phyloP scores from a whole-genome alignment of 2,329 filamentous ascomycete genomes.

The Dothistroma septosporum region DNA sequence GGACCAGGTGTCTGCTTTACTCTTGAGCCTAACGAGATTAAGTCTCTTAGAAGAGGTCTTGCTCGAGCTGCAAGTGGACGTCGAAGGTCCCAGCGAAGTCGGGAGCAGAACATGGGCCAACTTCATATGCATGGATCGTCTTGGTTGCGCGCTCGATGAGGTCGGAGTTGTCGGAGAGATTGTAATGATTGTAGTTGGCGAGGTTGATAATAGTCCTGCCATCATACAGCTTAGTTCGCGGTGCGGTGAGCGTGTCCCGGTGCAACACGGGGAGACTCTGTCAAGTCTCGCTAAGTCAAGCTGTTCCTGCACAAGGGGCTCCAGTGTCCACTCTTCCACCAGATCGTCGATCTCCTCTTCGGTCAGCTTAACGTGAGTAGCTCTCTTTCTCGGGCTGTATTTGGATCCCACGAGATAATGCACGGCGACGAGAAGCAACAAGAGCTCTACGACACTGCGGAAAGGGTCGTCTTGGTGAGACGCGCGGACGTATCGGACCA shows the following conservation, averaged over 20 bases:
- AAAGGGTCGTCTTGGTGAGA: slow-evolving; percentile 97
- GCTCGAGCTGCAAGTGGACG: slow-evolving; percentile 93
- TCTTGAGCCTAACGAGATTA: too few species aligned
- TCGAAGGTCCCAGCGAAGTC: slow-evolving; percentile 98
- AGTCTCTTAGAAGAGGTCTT: too few species aligned
- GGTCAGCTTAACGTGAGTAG: slow-evolving; percentile 71
- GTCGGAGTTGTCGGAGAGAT: slow-evolving; percentile 84
- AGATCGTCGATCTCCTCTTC: slow-evolving; percentile 98
- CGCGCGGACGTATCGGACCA: slow-evolving; percentile 90
- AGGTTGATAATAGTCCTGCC: slow-evolving; percentile 90
- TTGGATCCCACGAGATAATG: slow-evolving; percentile 85
- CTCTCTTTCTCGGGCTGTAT: slow-evolving; percentile 79
- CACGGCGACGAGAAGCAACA: slow-evolving; percentile 90
- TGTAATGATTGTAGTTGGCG: slow-evolving; percentile 94
- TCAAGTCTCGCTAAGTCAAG: slow-evolving; percentile 73
- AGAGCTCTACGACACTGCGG: slow-evolving; percentile 84
- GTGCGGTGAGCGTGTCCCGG: slow-evolving; percentile 73
- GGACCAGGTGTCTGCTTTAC: too few species aligned
- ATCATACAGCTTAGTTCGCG: slow-evolving; percentile 69
- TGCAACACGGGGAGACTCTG: slow-evolving; percentile 73
- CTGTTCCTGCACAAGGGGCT: slow-evolving; percentile 74
- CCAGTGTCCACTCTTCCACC: slow-evolving; percentile 92
- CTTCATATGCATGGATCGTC: slow-evolving; percentile 88
- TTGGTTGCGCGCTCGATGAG: slow-evolving; percentile 93
- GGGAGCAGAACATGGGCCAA: slow-evolving; percentile 91